Evolutionary conservation across 257 asterid genomes (phyloP).

Genomic region (Coffea canephora): DNA sequence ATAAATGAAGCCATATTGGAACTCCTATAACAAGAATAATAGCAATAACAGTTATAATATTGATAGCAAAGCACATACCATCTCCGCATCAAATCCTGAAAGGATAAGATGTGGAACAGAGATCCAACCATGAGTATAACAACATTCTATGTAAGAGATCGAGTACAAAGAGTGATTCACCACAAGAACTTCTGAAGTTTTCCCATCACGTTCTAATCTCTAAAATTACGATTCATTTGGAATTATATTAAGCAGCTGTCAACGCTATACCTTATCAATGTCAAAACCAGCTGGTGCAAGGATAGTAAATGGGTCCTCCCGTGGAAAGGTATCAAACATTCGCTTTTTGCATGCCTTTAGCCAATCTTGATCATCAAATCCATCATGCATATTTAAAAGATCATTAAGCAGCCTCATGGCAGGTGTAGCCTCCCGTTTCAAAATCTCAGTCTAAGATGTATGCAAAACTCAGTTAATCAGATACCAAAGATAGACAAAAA

Average conservation of each 20-base stretch:
- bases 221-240: background rate
- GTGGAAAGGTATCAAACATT: slow-evolving; percentile 81
- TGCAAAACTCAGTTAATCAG: slow-evolving; percentile 8
- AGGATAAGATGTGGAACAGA: background rate
- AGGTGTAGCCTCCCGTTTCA: slow-evolving; percentile 83
- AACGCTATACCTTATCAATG: slow-evolving; percentile 57
- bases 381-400: slow-evolving; percentile 83
- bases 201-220: background rate
- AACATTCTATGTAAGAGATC: background rate
- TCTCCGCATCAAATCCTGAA: background rate
- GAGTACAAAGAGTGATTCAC: background rate
- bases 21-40: background rate
- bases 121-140: background rate
- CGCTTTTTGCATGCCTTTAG: slow-evolving; percentile 74
- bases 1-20: background rate
- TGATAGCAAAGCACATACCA: background rate
- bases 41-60: background rate
- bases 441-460: slow-evolving; percentile 64
- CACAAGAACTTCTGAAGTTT: background rate
- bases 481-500: background rate
- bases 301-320: slow-evolving; percentile 95
- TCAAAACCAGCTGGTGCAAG: slow-evolving; percentile 89
- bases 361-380: slow-evolving; percentile 84
- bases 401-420: slow-evolving; percentile 90
- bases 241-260: background rate